Base-by-base conservation (phyloP, 352 stramenopile genomes). In the Phytophthora litchii region DNA sequence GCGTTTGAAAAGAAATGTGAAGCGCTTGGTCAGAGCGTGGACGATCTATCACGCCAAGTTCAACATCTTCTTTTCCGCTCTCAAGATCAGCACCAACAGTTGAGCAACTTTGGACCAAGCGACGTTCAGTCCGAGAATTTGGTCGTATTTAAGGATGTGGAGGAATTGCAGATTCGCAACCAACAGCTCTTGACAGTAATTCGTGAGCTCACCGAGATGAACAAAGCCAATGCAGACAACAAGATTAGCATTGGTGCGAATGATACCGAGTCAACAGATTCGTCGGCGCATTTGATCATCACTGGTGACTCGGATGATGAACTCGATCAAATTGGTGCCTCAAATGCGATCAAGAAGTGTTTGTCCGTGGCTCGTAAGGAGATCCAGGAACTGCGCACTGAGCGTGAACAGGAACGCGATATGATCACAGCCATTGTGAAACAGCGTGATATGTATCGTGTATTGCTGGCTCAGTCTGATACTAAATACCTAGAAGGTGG, bases 371-470 rank as follows among this genome's bases (percentile, higher is more conserved):
- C 83, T 4, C 67, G 82, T 23, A 76, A 84, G 40, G 89, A 98
- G 60, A 65, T 98, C 5, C 74, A 83, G n/a, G 72, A 81, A 20
- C 53, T 98, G 38, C 78, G 79, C 17, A 49, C 53, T 4, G 84
- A 92, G 52, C 82, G 85, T 19, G 84, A 92, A 48, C 72, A 91
- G 54, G 80, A 91, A 35, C 77, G 86, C 13, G 83, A 98, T 51
- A 88, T 98, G 66, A 94, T 98, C 9, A 72, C 80, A 13, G 88
- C 83, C 3, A 98, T 99, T 52, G 93, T 98, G 9, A 94, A 98
- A 64, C 96, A 99, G 67, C 89, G 96, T 19, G 95, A 99, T 76
- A 93, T 98, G 70, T 99, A 98, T 63, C 88, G 92, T 34, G 87
- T 96, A 20, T 74, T 98, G 16, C 69, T 98, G 10, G 83, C 86